Conservation (phyloP, 768 basidiomycete genomes). For the Trametes sanguinea region DNA sequence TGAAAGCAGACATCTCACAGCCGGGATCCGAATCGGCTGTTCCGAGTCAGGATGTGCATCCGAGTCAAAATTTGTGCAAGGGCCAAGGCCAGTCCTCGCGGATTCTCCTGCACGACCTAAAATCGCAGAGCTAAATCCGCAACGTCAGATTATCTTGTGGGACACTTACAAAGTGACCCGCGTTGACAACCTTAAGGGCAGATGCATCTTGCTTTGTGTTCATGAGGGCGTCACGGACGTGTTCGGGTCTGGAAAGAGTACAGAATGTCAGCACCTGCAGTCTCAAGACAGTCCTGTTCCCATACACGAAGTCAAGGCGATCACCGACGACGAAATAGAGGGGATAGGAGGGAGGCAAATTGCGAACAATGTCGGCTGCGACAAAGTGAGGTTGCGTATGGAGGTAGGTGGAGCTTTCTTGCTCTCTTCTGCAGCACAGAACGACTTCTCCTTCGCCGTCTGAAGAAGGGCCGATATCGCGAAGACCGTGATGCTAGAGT, state of each 20-base stretch:
- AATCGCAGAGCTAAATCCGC: not conserved
- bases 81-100: not conserved
- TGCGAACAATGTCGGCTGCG: conserved; percentile 11
- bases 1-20: no score
- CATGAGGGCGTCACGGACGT: not conserved
- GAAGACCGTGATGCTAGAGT: not conserved
- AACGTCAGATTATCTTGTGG: not conserved
- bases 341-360: conserved; percentile 4
- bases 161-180: conserved; percentile 7
- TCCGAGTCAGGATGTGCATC: no score
- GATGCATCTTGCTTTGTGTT: not conserved
- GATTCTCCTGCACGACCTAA: conserved; percentile 13
- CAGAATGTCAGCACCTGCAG: not conserved
- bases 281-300: not conserved
- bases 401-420: conserved; percentile 8
- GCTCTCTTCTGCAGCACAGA: conserved; percentile 11
- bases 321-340: conserved; percentile 12
- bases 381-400: conserved; percentile 13
- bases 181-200: conserved; percentile 2
- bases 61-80: no score
- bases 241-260: not conserved
- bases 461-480: not conserved
- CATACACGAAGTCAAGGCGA: conserved; percentile 12
- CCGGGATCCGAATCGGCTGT: no score
- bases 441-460: not conserved